Evolutionary conservation across 192 early-diverging fungal species (phyloP).

Genomic region (Allomyces arbusculus): DNA sequence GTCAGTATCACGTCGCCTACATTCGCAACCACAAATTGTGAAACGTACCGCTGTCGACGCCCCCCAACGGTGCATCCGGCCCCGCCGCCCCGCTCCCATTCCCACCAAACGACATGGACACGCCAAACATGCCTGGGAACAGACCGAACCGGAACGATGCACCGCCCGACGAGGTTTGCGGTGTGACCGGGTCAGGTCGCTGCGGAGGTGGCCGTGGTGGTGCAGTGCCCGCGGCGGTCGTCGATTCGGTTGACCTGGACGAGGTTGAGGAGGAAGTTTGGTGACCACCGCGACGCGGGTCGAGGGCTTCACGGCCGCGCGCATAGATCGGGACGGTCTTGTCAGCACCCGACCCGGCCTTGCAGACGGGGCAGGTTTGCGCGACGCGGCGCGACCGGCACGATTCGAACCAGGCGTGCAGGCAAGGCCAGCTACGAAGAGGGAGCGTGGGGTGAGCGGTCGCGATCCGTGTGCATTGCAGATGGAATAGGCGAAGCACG

Average conservation of each 20-base stretch:
- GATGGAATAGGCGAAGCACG: neutral
- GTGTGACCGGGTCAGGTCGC: neutral
- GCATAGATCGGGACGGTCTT: constrained; percentile 22
- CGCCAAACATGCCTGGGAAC: neutral
- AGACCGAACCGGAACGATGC: neutral
- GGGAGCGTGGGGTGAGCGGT: neutral
- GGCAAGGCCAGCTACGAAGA: neutral
- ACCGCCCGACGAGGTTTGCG: neutral
- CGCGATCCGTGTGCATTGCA: neutral
- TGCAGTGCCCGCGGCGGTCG: neutral
- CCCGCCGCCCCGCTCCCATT: no score
- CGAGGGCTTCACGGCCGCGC: constrained; percentile 6
- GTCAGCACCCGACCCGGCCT: constrained; percentile 16
- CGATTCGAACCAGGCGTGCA: neutral
- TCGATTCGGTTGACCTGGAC: neutral
- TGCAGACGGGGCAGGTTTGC: constrained; percentile 25
- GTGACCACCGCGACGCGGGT: neutral
- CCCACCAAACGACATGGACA: neutral
- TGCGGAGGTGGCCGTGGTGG: neutral
- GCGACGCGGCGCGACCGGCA: neutral
- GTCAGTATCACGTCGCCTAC: no score
- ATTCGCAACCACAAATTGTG: no score
- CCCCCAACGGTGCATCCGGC: no score
- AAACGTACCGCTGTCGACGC: no score
- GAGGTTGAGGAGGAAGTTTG: neutral